These are phyloP conservation scores for Grammothele lineata DNA, from an alignment of 768 basidiomycete species.

Conservation along the genomic window DNA sequence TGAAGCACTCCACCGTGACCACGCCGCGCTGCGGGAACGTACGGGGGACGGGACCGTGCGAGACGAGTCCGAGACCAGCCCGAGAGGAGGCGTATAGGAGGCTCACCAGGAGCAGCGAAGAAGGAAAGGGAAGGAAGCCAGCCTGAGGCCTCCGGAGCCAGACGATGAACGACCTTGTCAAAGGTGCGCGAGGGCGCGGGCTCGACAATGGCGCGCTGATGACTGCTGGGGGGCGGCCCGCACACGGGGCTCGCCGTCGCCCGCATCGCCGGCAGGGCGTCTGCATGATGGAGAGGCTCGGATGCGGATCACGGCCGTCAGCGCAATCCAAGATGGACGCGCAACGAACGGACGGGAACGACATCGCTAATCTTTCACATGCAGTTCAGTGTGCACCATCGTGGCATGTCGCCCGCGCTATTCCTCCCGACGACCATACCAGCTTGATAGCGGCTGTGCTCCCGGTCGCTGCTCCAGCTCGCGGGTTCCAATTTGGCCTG, in stretches of 20 bases:
- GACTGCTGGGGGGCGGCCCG: too few species aligned
- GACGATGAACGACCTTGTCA: conserved; percentile 15
- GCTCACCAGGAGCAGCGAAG: conserved; percentile 18
- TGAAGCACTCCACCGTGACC: conserved; percentile 3
- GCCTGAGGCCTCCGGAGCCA: conserved; percentile 7
- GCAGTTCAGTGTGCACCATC: too few species aligned
- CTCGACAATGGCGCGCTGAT: too few species aligned
- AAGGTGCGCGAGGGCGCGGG: conserved; percentile 5
- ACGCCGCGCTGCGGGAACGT: conserved; percentile 1
- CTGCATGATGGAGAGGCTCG: conserved; percentile 4
- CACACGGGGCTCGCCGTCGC: neutral
- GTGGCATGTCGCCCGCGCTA: too few species aligned
- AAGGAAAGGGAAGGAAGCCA: conserved; percentile 7
- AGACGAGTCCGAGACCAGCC: conserved; percentile 14
- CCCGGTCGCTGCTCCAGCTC: too few species aligned
- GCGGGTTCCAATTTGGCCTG: too few species aligned
- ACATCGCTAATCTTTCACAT: neutral
- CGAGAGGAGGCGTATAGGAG: conserved; percentile 10
- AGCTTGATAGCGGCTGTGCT: too few species aligned
- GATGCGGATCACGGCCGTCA: conserved; percentile 13
- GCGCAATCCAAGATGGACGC: neutral
- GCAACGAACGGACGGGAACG: too few species aligned
- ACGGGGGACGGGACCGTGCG: neutral
- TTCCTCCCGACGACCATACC: too few species aligned
- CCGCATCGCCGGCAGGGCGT: neutral